A percentile compares a stretch with the other conserved stretches of the same genome.
These are phyloP conservation scores for Haplographium delicatum DNA, from an alignment of 495 filamentous ascomycete species.

Conservation along the genomic window DNA sequence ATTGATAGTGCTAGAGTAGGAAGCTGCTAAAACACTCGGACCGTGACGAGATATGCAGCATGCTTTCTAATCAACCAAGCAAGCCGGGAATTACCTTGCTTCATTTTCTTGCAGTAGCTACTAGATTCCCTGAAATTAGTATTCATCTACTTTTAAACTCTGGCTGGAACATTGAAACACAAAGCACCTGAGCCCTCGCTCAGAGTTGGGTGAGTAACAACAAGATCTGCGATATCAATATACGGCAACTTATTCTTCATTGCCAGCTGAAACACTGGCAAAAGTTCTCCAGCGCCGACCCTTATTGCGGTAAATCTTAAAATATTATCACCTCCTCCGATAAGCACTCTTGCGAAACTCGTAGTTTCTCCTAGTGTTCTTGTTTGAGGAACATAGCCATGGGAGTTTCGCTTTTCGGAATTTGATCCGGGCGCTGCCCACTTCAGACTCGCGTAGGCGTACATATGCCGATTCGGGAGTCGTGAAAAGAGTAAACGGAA, in stretches of 20 bases:
- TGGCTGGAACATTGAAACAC: constrained; percentile 5
- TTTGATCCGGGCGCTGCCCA: not conserved
- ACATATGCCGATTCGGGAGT: not conserved
- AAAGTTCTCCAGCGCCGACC: constrained; percentile 7
- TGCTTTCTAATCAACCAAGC: too few relatives aligned
- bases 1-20: too few relatives aligned
- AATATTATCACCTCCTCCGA: constrained; percentile 6
- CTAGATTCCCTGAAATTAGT: too few relatives aligned
- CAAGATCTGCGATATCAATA: constrained; percentile 11
- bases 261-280: constrained; percentile 12
- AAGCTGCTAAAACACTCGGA: too few relatives aligned
- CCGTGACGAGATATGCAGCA: too few relatives aligned
- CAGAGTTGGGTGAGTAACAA: constrained; percentile 14
- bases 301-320: constrained; percentile 15
- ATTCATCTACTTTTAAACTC: not conserved
- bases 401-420: not conserved
- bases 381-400: not conserved
- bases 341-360: not conserved
- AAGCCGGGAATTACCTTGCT: too few relatives aligned
- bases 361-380: not conserved
- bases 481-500: not conserved
- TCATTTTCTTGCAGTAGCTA: too few relatives aligned
- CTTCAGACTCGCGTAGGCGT: not conserved
- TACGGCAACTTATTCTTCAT: constrained; percentile 12
- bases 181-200: constrained; percentile 10